Conservation (phyloP, 148 eudicot species). For the Rhododendron henanense region DNA sequence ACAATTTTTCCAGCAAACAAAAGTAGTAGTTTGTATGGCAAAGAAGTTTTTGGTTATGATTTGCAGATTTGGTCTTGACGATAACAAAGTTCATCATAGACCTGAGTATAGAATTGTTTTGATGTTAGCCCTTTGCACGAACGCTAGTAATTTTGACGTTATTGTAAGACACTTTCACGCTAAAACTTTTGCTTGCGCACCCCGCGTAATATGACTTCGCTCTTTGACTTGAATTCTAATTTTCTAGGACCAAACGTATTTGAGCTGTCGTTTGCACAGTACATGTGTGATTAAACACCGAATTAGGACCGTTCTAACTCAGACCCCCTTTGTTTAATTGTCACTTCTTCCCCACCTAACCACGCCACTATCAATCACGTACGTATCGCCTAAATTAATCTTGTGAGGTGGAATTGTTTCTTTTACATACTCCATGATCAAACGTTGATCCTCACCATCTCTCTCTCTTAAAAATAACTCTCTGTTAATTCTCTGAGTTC, state of each 20-base stretch:
- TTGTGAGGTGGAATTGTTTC: background rate
- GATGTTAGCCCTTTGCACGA: too few species aligned
- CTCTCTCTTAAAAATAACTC: background rate
- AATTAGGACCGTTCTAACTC: background rate
- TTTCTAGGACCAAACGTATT: background rate
- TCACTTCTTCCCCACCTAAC: background rate
- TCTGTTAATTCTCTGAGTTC: background rate
- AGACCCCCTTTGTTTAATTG: background rate
- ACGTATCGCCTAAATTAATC: background rate
- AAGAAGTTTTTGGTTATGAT: too few species aligned
- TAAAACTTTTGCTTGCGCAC: too few species aligned
- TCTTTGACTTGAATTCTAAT: too few species aligned
- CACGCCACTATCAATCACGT: background rate
- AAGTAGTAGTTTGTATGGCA: too few species aligned
- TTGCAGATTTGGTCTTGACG: too few species aligned
- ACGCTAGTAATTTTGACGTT: too few species aligned
- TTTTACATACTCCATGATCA: background rate
- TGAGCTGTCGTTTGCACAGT: background rate
- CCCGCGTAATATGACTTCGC: background rate
- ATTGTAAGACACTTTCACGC: background rate
- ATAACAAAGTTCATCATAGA: too few species aligned
- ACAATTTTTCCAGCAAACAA: too few species aligned
- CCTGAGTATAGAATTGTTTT: too few species aligned
- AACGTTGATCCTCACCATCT: background rate
- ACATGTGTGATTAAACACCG: background rate